Evolutionary conservation across 2,329 filamentous ascomycete species (phyloP).

Genomic region (Zymoseptoria ardabiliae): DNA sequence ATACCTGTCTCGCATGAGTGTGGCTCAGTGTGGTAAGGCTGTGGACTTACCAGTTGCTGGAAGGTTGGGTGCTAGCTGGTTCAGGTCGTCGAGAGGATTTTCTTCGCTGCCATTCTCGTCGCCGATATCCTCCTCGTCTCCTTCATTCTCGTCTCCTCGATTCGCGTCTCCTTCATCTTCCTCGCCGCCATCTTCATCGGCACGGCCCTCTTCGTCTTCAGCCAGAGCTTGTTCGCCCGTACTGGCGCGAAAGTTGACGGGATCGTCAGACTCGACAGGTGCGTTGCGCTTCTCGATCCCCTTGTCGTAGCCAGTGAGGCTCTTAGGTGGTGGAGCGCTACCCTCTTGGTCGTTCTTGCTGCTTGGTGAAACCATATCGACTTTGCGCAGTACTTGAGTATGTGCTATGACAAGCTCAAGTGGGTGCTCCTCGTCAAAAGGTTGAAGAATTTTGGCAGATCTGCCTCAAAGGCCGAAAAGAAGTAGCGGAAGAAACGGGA

Average conservation of each 20-base stretch:
- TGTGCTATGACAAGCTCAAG: neutral
- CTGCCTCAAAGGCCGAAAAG: neutral
- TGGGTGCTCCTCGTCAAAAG: neutral
- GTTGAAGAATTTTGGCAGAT: neutral
- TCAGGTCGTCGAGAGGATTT: neutral
- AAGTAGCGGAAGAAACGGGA: neutral
- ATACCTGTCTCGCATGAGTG: neutral
- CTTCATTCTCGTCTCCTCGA: too few relatives aligned
- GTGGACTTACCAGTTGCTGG: neutral
- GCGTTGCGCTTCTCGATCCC: neutral
- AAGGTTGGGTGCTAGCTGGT: neutral
- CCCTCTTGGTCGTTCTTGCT: neutral
- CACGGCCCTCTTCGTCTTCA: neutral
- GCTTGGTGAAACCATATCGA: neutral
- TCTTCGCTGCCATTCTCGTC: neutral
- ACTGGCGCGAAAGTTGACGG: neutral
- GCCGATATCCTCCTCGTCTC: neutral
- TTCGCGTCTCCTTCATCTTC: neutral
- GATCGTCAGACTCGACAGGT: neutral
- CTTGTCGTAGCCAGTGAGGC: neutral
- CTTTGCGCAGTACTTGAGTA: neutral
- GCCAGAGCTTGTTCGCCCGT: neutral
- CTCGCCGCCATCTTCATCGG: neutral
- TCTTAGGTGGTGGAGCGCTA: neutral
- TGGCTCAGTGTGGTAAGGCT: neutral